phyloP scores from a whole-genome alignment of 441 rosid genomes.

The Populus hybrid region DNA sequence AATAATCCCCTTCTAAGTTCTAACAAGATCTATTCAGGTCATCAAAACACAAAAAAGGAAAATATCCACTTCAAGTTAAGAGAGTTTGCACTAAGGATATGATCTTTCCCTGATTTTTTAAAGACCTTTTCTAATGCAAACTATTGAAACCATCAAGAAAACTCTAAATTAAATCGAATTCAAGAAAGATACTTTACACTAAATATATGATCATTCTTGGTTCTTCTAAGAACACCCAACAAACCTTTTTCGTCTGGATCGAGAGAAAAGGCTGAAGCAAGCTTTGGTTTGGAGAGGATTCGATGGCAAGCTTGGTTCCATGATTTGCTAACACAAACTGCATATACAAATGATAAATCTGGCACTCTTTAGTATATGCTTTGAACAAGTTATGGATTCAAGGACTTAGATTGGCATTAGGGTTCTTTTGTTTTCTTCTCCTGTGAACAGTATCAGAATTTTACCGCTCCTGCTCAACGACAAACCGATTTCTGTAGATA shows the following conservation, averaged over 20 bases:
- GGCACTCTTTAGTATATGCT: neutral
- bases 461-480: neutral
- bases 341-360: conserved; percentile 38
- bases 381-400: neutral
- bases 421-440: neutral
- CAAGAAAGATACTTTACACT: neutral
- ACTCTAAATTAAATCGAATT: neutral
- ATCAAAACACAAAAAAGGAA: neutral
- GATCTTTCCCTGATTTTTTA: no score
- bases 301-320: conserved; percentile 44
- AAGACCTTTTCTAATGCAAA: neutral
- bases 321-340: conserved; percentile 45
- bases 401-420: neutral
- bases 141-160: neutral
- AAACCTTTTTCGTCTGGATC: neutral
- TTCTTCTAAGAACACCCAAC: neutral
- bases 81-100: neutral
- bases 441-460: neutral
- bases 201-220: neutral
- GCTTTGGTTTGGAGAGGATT: conserved; percentile 47
- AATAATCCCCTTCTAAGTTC: neutral
- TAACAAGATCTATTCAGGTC: neutral
- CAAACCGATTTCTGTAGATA: neutral
- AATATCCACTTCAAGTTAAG: neutral
- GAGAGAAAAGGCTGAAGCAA: conserved; percentile 49